Evolutionary conservation across 78 protist species (phyloP).

Genomic region (Tieghemostelium lacteum): DNA sequence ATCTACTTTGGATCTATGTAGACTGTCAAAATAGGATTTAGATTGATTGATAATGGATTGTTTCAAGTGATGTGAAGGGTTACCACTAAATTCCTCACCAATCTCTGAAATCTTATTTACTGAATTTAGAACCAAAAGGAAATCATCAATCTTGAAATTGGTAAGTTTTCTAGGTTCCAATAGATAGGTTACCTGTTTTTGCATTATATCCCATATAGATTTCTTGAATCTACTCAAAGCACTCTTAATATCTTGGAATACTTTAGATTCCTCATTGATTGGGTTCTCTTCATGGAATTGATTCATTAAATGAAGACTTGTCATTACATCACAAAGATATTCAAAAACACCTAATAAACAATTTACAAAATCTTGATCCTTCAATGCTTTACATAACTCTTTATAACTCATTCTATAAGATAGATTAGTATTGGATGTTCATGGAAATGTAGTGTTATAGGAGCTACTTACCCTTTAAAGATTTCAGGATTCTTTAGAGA

Average conservation of each 20-base stretch:
- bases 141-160: slow-evolving; percentile 70
- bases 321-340: slow-evolving; percentile 70
- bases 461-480: slow-evolving; percentile 20
- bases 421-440: background rate
- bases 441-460: background rate
- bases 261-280: slow-evolving; percentile 53
- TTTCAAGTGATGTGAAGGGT: slow-evolving; percentile 58
- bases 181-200: slow-evolving; percentile 36
- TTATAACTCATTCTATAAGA: slow-evolving; percentile 32
- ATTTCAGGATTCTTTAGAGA: slow-evolving; percentile 47
- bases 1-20: slow-evolving; percentile 60
- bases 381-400: slow-evolving; percentile 33
- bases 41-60: slow-evolving; percentile 47
- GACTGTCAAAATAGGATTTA: slow-evolving; percentile 62
- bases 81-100: slow-evolving; percentile 72
- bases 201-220: slow-evolving; percentile 75
- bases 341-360: slow-evolving; percentile 70
- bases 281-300: slow-evolving; percentile 61
- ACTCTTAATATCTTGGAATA: slow-evolving; percentile 44
- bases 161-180: slow-evolving; percentile 45
- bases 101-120: slow-evolving; percentile 67
- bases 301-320: slow-evolving; percentile 67
- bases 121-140: slow-evolving; percentile 54
- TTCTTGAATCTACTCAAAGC: slow-evolving; percentile 71
- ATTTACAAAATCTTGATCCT: slow-evolving; percentile 55